Conservation (phyloP, 2,329 filamentous ascomycete species). For the Diaporthe helianthi region DNA sequence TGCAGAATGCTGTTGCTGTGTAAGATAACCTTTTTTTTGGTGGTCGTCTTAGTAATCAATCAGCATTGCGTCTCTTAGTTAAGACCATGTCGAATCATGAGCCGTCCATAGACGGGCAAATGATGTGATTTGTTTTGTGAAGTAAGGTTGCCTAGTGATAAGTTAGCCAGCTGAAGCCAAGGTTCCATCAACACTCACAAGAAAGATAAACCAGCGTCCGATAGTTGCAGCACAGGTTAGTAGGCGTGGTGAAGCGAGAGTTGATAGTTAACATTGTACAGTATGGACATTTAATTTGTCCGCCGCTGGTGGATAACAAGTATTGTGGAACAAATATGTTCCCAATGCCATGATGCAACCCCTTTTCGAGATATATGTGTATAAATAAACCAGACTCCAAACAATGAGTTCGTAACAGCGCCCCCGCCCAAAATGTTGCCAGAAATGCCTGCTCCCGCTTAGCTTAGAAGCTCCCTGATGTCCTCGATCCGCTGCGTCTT, state of each 20-base stretch:
- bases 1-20: slow-evolving; percentile 27
- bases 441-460: slow-evolving; percentile 27
- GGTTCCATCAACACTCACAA: not conserved
- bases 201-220: too few species aligned
- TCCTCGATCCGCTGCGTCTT: slow-evolving; percentile 89
- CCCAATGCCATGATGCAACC: not conserved
- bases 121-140: not conserved
- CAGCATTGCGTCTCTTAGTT: not conserved
- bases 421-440: not conserved
- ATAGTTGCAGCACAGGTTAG: not conserved
- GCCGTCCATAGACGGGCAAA: not conserved
- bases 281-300: not conserved
- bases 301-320: not conserved
- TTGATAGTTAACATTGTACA: not conserved
- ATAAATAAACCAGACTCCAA: not conserved
- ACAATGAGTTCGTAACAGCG: not conserved
- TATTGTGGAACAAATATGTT: not conserved
- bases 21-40: not conserved
- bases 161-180: not conserved
- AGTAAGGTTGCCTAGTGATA: too few species aligned
- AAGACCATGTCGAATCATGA: not conserved
- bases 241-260: not conserved
- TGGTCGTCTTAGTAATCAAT: not conserved
- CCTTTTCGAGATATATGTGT: not conserved
- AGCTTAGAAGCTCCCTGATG: slow-evolving; percentile 86